These are phyloP conservation scores for Nissolia schottii DNA, from an alignment of 306 rosid genomes.

Conservation along the genomic window DNA sequence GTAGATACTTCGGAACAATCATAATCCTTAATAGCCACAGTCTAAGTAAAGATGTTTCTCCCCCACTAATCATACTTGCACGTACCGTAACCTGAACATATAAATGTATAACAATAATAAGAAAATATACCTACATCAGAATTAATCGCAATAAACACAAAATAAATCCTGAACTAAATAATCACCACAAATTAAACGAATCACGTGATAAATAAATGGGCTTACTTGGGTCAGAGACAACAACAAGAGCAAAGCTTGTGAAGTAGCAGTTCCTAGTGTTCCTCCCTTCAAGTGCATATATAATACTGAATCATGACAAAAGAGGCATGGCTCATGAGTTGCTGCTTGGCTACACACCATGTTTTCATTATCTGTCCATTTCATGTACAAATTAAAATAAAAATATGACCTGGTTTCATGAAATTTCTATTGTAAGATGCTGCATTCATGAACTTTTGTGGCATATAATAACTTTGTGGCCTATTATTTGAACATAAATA, in stretches of 20 bases:
- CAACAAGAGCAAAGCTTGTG: slow-evolving; percentile 21
- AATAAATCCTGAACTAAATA: too few species aligned
- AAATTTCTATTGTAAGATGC: not conserved
- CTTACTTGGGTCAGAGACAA: slow-evolving; percentile 36
- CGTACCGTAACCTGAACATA: slow-evolving; percentile 21
- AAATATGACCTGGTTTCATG: not conserved
- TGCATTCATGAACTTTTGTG: too few species aligned
- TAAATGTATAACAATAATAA: not conserved
- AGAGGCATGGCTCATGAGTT: slow-evolving; percentile 35
- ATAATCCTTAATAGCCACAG: not conserved
- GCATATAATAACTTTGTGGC: too few species aligned
- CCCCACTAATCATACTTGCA: slow-evolving; percentile 21
- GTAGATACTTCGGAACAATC: not conserved
- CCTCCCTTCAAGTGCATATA: slow-evolving; percentile 20
- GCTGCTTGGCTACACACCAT: slow-evolving; percentile 41
- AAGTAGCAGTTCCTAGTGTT: slow-evolving; percentile 33
- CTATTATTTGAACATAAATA: too few species aligned
- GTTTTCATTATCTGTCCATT: too few species aligned
- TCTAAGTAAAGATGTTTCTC: not conserved
- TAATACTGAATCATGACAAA: slow-evolving; percentile 45
- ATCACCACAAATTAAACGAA: too few species aligned
- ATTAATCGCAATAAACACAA: not conserved
- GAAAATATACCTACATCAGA: not conserved
- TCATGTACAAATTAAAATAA: not conserved
- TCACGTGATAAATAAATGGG: not conserved